Percentiles rank a stretch among this genome's conserved stretches.
Conservation (phyloP, 768 basidiomycete genomes). For the Macrolepiota fuliginosa region DNA sequence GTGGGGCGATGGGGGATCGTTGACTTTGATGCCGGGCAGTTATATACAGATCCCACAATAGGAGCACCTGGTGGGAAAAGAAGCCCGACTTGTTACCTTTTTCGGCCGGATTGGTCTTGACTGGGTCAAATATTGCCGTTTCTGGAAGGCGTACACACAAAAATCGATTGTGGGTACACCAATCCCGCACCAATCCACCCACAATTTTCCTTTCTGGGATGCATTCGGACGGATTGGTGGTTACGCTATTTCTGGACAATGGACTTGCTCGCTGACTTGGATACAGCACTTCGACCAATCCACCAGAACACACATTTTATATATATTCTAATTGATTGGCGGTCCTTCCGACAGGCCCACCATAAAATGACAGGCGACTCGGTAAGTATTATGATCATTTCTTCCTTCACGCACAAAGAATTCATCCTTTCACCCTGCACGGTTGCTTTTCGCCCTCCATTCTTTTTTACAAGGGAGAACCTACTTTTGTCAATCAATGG, state of each 20-base stretch:
- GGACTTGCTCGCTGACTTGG: neutral
- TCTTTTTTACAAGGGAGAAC: neutral
- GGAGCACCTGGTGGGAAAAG: slow-evolving; percentile 1
- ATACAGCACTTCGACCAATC: neutral
- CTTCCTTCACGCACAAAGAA: neutral
- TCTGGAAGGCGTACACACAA: slow-evolving; percentile 5
- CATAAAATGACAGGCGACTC: neutral
- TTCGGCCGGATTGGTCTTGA: slow-evolving; percentile 5
- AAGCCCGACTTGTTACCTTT: neutral
- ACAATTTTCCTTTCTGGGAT: slow-evolving; percentile 1
- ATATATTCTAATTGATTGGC: no score
- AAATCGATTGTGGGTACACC: slow-evolving; percentile 6
- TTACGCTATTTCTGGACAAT: neutral
- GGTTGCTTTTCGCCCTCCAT: neutral
- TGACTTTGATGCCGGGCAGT: neutral
- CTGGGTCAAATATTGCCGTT: neutral
- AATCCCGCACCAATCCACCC: slow-evolving; percentile 10
- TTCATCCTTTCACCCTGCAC: neutral
- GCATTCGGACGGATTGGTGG: slow-evolving; percentile 4
- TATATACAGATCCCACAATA: slow-evolving; percentile 7
- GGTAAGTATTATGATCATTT: neutral
- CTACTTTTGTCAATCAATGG: neutral
- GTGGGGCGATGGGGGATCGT: neutral
- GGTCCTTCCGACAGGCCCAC: no score
- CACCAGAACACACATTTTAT: neutral